phyloP scores from a whole-genome alignment of 768 basidiomycete species.

The Arthromyces matolae region DNA sequence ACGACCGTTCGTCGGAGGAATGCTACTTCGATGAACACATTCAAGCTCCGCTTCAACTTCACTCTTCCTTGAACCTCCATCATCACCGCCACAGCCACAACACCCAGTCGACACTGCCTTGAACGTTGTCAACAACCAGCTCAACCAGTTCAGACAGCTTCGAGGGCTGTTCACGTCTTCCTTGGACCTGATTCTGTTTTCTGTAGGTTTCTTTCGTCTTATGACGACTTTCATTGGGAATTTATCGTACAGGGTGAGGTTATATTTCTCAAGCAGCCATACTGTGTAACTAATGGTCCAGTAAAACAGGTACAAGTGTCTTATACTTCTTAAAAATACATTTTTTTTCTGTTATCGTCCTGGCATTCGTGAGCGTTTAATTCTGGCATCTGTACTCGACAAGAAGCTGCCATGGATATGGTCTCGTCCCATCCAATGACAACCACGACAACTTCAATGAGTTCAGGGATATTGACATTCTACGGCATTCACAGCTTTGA shows the following conservation, averaged over 20 bases:
- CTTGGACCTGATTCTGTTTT: not conserved
- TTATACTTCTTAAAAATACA: not conserved
- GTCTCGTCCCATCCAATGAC: not conserved
- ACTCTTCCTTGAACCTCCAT: not conserved
- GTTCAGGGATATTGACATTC: not conserved
- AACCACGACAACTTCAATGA: constrained; percentile 6
- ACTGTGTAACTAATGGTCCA: not conserved
- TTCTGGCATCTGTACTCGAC: not conserved
- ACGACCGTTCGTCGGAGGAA: too few relatives aligned
- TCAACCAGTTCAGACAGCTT: not conserved
- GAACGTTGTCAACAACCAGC: not conserved
- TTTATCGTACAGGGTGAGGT: not conserved
- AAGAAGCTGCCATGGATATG: constrained; percentile 11
- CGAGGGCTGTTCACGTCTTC: not conserved
- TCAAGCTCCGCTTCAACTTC: constrained; percentile 3
- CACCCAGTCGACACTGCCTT: too few relatives aligned
- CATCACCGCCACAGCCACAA: not conserved
- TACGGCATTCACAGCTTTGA: not conserved
- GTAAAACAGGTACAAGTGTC: not conserved
- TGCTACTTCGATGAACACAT: not conserved
- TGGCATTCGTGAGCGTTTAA: not conserved
- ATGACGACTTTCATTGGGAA: not conserved
- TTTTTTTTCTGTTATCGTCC: not conserved
- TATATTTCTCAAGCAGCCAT: not conserved
- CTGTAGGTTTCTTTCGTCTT: not conserved